Evolutionary conservation across 1,139 yeast genomes (phyloP).

Genomic region (Pichia sp.): DNA sequence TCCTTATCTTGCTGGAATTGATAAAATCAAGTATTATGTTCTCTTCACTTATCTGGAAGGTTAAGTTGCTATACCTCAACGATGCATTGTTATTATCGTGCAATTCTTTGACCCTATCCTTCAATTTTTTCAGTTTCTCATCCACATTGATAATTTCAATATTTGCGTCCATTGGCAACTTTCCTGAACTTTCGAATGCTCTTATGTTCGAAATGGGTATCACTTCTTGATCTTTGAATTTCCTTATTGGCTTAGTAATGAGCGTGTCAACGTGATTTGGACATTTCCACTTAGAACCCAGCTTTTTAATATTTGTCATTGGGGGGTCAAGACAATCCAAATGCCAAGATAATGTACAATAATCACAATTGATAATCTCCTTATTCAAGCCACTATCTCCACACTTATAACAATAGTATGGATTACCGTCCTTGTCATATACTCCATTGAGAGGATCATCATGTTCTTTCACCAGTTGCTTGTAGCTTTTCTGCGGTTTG

Average conservation of each 20-base stretch:
- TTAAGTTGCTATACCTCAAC: slow-evolving; percentile 34
- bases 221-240: slow-evolving; percentile 47
- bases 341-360: slow-evolving; percentile 87
- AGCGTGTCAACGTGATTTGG: slow-evolving; percentile 76
- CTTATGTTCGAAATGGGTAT: slow-evolving; percentile 52
- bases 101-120: slow-evolving; percentile 28
- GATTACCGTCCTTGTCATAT: slow-evolving; percentile 56
- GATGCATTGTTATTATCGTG: slow-evolving; percentile 33
- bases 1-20: slow-evolving; percentile 36
- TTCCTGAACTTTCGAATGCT: slow-evolving; percentile 34
- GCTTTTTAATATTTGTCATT: slow-evolving; percentile 61
- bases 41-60: slow-evolving; percentile 64
- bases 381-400: slow-evolving; percentile 57
- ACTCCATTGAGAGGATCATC: slow-evolving; percentile 55
- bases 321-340: slow-evolving; percentile 83
- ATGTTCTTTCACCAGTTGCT: slow-evolving; percentile 35
- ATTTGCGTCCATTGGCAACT: slow-evolving; percentile 53
- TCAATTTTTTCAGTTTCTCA: slow-evolving; percentile 23
- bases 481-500: slow-evolving; percentile 42
- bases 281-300: slow-evolving; percentile 88
- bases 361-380: slow-evolving; percentile 70
- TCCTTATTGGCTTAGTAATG: slow-evolving; percentile 36
- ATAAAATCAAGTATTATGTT: slow-evolving; percentile 73
- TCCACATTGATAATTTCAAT: slow-evolving; percentile 44
- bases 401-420: slow-evolving; percentile 71